Evolutionary conservation across 1,139 yeast genomes (phyloP), one percentile per base, ranked within the genome.

Genomic region (Candida buenavistaensis): DNA sequence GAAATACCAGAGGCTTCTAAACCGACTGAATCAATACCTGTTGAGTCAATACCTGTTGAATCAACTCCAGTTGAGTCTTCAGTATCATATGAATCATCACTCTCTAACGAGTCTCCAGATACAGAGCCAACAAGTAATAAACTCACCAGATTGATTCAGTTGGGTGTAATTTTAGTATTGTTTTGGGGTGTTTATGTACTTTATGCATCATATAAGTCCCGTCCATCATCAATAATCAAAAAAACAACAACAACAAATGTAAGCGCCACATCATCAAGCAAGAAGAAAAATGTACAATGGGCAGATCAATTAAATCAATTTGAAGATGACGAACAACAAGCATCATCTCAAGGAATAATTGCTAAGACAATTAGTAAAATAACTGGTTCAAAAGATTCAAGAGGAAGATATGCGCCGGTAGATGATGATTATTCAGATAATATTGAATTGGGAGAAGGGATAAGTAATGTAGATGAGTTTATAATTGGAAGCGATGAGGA

Each of bases 221-320:
- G 66, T 25, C 75, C 77, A 5, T 55, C 74, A 2, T 68, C 75
- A 5, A 64, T 65, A 33, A 69, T 70, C 42, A 68, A 67, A 38
- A 56, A 67, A 6, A 19, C 36, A 12, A 21, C 32, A n/a, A 17
- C 14, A 52, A 59, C 15, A 45, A 26, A 11, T 14, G 11, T 13
- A 12, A 27, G 2, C 8, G 48, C 62, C n/a, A 46, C 63, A 3
- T 48, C 59, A 14, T 58, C 62, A 4, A 29, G 34, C 6, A 64
- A 62, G 46, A 73, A 72, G 57, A 76, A 76, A 52, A 72, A 68
- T 40, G 82, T 77, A 10, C 80, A 72, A 52, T 77, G 82, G 82
- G 72, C 78, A 6, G 81, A 76, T 47, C 75, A 73, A 50, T 51
- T 71, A 37, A 49, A 69, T 38, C 53, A 52, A 28, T 63, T 62